These are phyloP conservation scores for Hymenoscyphus albidus DNA, from an alignment of 2,329 filamentous ascomycete species.

Conservation along the genomic window DNA sequence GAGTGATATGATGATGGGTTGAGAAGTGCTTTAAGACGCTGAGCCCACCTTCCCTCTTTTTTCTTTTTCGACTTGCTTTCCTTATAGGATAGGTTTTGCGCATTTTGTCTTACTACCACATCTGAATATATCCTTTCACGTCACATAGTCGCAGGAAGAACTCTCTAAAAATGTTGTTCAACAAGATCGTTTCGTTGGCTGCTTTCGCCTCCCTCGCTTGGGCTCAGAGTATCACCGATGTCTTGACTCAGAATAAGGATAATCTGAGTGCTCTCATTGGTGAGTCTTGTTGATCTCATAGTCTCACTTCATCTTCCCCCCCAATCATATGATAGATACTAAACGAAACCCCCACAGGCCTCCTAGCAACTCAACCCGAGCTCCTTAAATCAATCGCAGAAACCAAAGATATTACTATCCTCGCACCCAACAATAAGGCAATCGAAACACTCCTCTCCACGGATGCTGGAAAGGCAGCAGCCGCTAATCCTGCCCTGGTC, in stretches of 20 bases:
- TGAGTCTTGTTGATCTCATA: constrained; percentile 2
- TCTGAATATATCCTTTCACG: not conserved
- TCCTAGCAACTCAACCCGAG: constrained; percentile 38
- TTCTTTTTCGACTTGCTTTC: not conserved
- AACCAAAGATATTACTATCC: constrained; percentile 49
- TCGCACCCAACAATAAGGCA: constrained; percentile 35
- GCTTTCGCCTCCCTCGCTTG: constrained; percentile 20
- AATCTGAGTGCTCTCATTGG: constrained; percentile 19
- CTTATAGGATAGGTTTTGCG: not conserved
- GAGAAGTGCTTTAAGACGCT: too few relatives aligned
- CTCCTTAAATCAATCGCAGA: constrained; percentile 38
- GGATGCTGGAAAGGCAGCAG: constrained; percentile 20
- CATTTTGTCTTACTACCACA: not conserved
- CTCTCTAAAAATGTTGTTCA: constrained; percentile 19
- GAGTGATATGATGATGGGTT: too few relatives aligned
- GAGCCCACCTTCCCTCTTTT: not conserved
- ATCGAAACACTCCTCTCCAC: constrained; percentile 32
- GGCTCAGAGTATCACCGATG: constrained; percentile 18
- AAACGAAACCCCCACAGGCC: constrained; percentile 26
- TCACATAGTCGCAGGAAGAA: not conserved
- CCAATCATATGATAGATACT: not conserved
- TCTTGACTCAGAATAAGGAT: constrained; percentile 17
- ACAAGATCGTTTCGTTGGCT: constrained; percentile 15
- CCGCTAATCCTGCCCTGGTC: constrained; percentile 33
- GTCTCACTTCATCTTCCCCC: not conserved